Base-by-base conservation (phyloP, 73 alveolate species). In the Paramecium bursaria region DNA sequence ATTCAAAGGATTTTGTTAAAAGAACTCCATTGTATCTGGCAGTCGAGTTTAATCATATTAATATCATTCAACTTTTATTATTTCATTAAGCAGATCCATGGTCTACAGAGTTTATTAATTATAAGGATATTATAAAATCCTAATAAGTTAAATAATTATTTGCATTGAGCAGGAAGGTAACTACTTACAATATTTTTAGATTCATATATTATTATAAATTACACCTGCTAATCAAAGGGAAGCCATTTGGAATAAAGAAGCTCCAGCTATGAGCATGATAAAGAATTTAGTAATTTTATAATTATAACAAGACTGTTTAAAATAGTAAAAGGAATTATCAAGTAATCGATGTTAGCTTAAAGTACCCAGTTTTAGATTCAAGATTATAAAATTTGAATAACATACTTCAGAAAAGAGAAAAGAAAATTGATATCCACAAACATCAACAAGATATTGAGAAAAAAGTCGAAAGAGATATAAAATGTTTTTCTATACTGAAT, bases 1-100 rank as follows among this genome's bases (percentile, higher is more conserved):
- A 94, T 85, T 91, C 94, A 2, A 55, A 75, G 48, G 98, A 94
- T 75, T 86, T 90, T 22, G 94, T 89, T 7, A 95, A 96, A 0
- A 73, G 98, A 51, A 92, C 98, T 0, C 95, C 98, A 46, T 67
- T 92, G 15, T 86, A 57, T 75, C 19, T 88, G 14, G 94, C 94
- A 5, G 74, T 35, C 2, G 76, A 57, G 7, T 57, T 29, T 57
- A 50, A 30, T 11, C 49, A 57, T 29, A 26, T 57, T 25, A 30
- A 57, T 29, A 57, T 57, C 17, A 57, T 57, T 57, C 31, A 57
- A 29, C 17, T 57, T 29, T 29, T 57, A 22, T 29, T 57, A 23
- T 57, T 11, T 57, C 26, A 57, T 10, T 57, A 57, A 29, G 47
- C 76, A 6, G 29, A 57, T 57, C 76, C 76, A 26, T 57, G 76